Percentiles rank a stretch among this genome's conserved stretches.
phyloP scores from a whole-genome alignment of 2,329 filamentous ascomycete genomes.

The Bertia moriformis region DNA sequence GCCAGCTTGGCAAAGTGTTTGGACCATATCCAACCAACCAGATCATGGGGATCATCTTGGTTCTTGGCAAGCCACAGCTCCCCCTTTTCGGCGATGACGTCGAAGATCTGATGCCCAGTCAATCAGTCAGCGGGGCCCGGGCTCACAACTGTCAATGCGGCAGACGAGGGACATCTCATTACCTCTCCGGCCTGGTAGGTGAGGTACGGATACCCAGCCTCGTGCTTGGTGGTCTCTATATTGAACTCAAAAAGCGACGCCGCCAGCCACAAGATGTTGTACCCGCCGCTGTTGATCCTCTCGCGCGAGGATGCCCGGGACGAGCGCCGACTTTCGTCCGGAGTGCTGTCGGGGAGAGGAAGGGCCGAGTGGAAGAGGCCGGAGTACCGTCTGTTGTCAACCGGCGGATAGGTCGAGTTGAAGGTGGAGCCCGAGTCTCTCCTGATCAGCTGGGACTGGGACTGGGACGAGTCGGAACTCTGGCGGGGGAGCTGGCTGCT shows the following conservation, averaged over 20 bases:
- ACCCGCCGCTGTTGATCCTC: slow-evolving; percentile 36
- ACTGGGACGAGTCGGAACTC: slow-evolving; percentile 32
- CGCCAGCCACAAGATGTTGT: slow-evolving; percentile 43
- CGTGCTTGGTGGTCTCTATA: slow-evolving; percentile 44
- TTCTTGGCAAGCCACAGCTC: slow-evolving; percentile 54
- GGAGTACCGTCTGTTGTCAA: slow-evolving; percentile 33
- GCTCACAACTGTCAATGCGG: too few species aligned
- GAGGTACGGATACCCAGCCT: slow-evolving; percentile 51
- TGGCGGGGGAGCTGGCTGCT: slow-evolving; percentile 29
- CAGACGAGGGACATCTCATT: too few species aligned
- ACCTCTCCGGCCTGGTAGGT: slow-evolving; percentile 55
- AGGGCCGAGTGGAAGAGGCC: slow-evolving; percentile 43
- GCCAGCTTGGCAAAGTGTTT: slow-evolving; percentile 47
- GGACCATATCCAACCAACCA: slow-evolving; percentile 56
- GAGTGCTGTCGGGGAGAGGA: slow-evolving; percentile 32
- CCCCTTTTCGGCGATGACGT: slow-evolving; percentile 48
- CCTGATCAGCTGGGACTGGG: slow-evolving; percentile 19
- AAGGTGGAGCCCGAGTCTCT: slow-evolving; percentile 41
- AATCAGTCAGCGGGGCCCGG: too few species aligned
- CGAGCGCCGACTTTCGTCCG: slow-evolving; percentile 23
- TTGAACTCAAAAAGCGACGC: slow-evolving; percentile 55
- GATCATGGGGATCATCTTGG: slow-evolving; percentile 40
- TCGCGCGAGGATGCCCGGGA: slow-evolving; percentile 48
- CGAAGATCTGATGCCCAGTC: too few species aligned
- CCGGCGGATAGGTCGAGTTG: slow-evolving; percentile 28